These are phyloP conservation scores for Pochonia chlamydosporia DNA, from an alignment of 2,329 filamentous ascomycete genomes.

Conservation along the genomic window DNA sequence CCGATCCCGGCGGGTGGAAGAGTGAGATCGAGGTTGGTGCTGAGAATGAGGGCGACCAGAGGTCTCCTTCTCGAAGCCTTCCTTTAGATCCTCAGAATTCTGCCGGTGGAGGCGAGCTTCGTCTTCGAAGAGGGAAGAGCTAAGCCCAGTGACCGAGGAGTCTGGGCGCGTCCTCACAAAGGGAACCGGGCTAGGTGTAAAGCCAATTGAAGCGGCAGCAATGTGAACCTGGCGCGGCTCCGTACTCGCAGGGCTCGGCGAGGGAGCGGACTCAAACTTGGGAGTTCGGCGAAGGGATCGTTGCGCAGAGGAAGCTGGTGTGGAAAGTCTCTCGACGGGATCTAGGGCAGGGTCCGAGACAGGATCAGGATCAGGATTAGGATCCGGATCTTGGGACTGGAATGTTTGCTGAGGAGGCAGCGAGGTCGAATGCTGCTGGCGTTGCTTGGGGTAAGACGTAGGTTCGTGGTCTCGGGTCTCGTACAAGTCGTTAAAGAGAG, in stretches of 20 bases:
- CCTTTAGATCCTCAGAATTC: slow-evolving; percentile 44
- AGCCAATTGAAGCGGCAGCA: slow-evolving; percentile 42
- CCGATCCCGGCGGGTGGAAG: slow-evolving; percentile 25
- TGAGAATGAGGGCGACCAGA: slow-evolving; percentile 23
- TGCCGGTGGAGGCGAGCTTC: slow-evolving; percentile 23
- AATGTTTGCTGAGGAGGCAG: slow-evolving; percentile 13
- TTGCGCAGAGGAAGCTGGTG: slow-evolving; percentile 37
- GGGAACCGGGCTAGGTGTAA: slow-evolving; percentile 32
- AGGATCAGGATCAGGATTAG: not conserved
- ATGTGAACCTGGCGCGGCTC: slow-evolving; percentile 38
- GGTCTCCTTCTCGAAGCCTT: slow-evolving; percentile 36
- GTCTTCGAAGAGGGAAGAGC: slow-evolving; percentile 26
- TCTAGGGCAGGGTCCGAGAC: slow-evolving; percentile 21
- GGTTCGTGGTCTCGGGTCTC: slow-evolving; percentile 40
- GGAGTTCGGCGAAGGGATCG: slow-evolving; percentile 46
- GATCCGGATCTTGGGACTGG: not conserved
- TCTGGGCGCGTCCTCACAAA: slow-evolving; percentile 13
- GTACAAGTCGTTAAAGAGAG: slow-evolving; percentile 47
- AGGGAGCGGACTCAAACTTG: slow-evolving; percentile 40
- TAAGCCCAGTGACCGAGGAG: slow-evolving; percentile 31
- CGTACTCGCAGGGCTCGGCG: slow-evolving; percentile 38
- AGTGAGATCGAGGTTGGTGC: slow-evolving; percentile 17
- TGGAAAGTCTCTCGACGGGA: slow-evolving; percentile 34
- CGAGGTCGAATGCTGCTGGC: slow-evolving; percentile 25
- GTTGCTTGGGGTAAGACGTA: slow-evolving; percentile 36